Evolutionary conservation across 352 stramenopile genomes (phyloP).

Genomic region (Peronospora farinosa): DNA sequence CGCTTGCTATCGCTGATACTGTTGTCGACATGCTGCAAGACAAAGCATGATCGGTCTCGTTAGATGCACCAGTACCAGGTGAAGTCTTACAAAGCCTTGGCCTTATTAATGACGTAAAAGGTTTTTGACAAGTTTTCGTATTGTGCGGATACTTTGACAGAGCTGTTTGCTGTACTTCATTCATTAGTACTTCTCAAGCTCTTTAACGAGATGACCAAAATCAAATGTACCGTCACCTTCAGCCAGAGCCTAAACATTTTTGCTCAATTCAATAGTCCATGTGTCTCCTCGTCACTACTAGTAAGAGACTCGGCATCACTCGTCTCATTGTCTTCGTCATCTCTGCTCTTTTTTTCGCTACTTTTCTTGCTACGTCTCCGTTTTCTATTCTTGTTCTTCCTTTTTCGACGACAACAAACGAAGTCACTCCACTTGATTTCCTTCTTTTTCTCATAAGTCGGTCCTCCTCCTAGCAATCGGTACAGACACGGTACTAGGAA

Average conservation of each 20-base stretch:
- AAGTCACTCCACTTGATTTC: conserved; percentile 17
- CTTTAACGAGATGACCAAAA: too few relatives aligned
- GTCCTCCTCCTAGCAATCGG: conserved; percentile 50
- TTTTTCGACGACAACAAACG: conserved; percentile 16
- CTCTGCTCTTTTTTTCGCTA: conserved; percentile 8
- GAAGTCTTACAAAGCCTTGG: not conserved
- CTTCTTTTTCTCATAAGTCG: conserved; percentile 54
- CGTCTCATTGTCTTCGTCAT: conserved; percentile 6
- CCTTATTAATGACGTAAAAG: not conserved
- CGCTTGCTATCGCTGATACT: conserved; percentile 76
- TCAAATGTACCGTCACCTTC: too few relatives aligned
- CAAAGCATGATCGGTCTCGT: conserved; percentile 10
- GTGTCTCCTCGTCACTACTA: conserved; percentile 33
- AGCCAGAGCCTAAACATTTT: too few relatives aligned
- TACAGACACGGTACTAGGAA: conserved; percentile 66
- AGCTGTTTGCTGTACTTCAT: too few relatives aligned
- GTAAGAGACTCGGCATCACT: conserved; percentile 10
- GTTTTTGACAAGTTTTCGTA: too few relatives aligned
- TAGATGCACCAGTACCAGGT: not conserved
- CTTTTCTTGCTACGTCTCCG: conserved; percentile 6
- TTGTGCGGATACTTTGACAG: too few relatives aligned
- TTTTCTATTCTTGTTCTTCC: conserved; percentile 14
- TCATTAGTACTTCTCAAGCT: too few relatives aligned
- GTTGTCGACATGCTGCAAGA: conserved; percentile 48
- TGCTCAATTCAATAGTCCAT: conserved; percentile 48